These are phyloP conservation scores for Favolaschia claudopus DNA, from an alignment of 768 basidiomycete genomes.

Conservation along the genomic window DNA sequence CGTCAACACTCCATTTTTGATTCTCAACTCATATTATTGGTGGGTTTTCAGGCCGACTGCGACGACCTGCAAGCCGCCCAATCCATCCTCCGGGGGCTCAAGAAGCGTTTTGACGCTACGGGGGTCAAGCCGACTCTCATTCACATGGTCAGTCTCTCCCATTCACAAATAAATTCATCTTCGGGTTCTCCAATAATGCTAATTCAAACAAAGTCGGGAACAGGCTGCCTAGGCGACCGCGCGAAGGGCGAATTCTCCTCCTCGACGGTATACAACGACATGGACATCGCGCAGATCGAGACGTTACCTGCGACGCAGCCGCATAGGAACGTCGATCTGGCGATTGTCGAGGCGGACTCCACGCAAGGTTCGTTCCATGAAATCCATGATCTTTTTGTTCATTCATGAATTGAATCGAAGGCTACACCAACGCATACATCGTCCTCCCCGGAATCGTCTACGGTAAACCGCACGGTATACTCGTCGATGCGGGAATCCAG, in stretches of 20 bases:
- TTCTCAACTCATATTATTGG: background rate
- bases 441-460: conserved; percentile 8
- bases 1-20: background rate
- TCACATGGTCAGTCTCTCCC: conserved; percentile 15
- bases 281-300: conserved; percentile 53
- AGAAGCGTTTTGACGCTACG: conserved; percentile 10
- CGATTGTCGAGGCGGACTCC: conserved; percentile 55
- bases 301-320: conserved; percentile 51
- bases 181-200: background rate
- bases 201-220: conserved; percentile 4
- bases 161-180: background rate
- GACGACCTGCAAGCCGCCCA: conserved; percentile 13
- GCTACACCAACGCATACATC: conserved; percentile 11
- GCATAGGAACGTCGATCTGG: conserved; percentile 59
- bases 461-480: conserved; percentile 35
- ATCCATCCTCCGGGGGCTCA: conserved; percentile 17
- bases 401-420: background rate
- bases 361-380: conserved; percentile 44
- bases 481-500: conserved; percentile 45
- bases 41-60: conserved; percentile 15
- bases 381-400: background rate
- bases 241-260: conserved; percentile 49
- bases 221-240: conserved; percentile 51
- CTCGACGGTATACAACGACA: conserved; percentile 55
- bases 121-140: conserved; percentile 16